Percentiles rank a stretch among this genome's conserved stretches.
phyloP scores from a whole-genome alignment of 495 filamentous ascomycete species.

The Tuber indicum region DNA sequence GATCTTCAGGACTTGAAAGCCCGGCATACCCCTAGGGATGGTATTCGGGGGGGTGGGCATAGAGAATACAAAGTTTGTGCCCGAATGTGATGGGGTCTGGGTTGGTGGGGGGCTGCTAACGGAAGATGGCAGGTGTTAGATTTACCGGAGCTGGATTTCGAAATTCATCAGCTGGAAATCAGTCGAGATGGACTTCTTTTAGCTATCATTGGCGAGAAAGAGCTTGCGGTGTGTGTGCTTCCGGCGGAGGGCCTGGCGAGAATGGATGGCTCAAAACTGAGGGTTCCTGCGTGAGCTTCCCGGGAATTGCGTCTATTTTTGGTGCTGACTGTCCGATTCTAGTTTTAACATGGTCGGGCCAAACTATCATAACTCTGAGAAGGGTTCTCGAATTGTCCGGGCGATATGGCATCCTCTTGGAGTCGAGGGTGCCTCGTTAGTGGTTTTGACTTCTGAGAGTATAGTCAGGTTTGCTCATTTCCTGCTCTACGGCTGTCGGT shows the following conservation, averaged over 20 bases:
- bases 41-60: slow-evolving; percentile 32
- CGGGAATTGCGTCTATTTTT: neutral
- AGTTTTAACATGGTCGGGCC: slow-evolving; percentile 35
- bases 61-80: slow-evolving; percentile 33
- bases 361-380: slow-evolving; percentile 22
- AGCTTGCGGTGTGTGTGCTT: slow-evolving; percentile 38
- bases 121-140: slow-evolving; percentile 22
- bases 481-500: neutral
- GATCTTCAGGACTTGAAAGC: slow-evolving; percentile 41
- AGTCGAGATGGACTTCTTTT: slow-evolving; percentile 39
- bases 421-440: slow-evolving; percentile 38
- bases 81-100: neutral
- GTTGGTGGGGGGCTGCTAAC: slow-evolving; percentile 12
- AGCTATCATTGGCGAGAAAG: slow-evolving; percentile 38
- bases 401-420: slow-evolving; percentile 41
- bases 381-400: slow-evolving; percentile 28
- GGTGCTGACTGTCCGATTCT: slow-evolving; percentile 14
- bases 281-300: slow-evolving; percentile 34
- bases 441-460: slow-evolving; percentile 38
- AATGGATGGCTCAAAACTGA: slow-evolving; percentile 25
- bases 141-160: slow-evolving; percentile 38
- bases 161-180: slow-evolving; percentile 40
- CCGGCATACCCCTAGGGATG: slow-evolving; percentile 20
- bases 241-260: slow-evolving; percentile 35
- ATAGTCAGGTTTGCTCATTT: slow-evolving; percentile 31